Percentiles rank a stretch among this genome's conserved stretches.
Evolutionary conservation across 148 eudicot species (phyloP).

Genomic region (Linanthus parryae): DNA sequence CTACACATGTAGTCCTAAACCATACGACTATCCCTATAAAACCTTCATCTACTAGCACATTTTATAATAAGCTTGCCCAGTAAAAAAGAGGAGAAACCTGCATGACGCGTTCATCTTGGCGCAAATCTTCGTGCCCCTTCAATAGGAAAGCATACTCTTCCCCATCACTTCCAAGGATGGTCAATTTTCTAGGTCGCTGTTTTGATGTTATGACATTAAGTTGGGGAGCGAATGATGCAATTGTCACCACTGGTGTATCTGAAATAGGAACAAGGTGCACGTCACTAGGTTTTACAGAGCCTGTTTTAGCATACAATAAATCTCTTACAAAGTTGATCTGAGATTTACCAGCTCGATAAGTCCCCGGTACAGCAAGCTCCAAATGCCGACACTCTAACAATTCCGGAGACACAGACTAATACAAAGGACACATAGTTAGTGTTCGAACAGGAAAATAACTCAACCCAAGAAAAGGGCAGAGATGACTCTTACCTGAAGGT

Average conservation of each 20-base stretch:
- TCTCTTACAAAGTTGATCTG: not conserved
- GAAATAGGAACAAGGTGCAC: constrained; percentile 11
- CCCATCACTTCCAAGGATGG: constrained; percentile 93
- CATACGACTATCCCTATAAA: no score
- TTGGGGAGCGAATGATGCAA: constrained; percentile 84
- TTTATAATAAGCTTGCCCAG: not conserved
- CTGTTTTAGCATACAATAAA: not conserved
- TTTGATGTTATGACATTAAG: constrained; percentile 94
- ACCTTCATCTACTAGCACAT: constrained; percentile 1
- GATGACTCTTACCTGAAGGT: constrained; percentile 63
- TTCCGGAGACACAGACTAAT: constrained; percentile 89
- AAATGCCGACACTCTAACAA: constrained; percentile 73
- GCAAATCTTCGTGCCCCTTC: constrained; percentile 97
- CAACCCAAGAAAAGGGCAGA: constrained; percentile 6
- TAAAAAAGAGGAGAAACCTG: constrained; percentile 46
- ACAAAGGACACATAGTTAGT: constrained; percentile 13
- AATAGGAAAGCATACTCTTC: constrained; percentile 93
- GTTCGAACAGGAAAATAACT: not conserved
- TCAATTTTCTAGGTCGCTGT: constrained; percentile 94
- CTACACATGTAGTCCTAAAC: no score
- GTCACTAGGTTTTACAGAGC: no score
- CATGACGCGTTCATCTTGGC: constrained; percentile 99
- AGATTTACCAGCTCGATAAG: constrained; percentile 78
- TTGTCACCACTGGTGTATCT: constrained; percentile 90
- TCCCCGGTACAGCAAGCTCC: constrained; percentile 98